Conservation (phyloP, 2,329 filamentous ascomycete genomes). For the Colletotrichum zoysiae region DNA sequence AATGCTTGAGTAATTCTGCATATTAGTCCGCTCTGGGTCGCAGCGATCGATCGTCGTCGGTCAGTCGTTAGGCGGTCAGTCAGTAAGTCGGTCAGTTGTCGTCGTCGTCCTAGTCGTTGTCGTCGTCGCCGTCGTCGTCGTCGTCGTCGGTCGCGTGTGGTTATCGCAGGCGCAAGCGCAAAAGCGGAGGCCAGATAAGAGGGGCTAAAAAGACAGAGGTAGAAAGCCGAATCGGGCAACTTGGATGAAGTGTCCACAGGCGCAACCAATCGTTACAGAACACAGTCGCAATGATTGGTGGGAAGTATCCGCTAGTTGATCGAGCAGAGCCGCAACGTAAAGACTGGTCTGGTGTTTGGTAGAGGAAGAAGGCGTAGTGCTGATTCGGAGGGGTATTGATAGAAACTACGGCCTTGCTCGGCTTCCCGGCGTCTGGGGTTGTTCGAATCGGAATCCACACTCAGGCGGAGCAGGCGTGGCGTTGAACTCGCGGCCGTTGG, state of each 20-base stretch:
- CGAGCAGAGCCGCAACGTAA: background rate
- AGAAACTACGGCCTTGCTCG: constrained; percentile 7
- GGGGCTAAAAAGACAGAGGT: background rate
- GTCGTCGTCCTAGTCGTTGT: background rate
- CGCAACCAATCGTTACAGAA: background rate
- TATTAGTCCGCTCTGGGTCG: constrained; percentile 46
- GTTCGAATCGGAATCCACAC: constrained; percentile 25
- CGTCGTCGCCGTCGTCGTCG: background rate
- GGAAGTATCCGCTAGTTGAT: background rate
- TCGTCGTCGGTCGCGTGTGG: constrained; percentile 9
- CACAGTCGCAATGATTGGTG: background rate
- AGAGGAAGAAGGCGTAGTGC: background rate
- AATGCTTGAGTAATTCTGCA: constrained; percentile 69
- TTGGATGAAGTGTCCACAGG: constrained; percentile 28
- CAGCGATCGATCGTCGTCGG: constrained; percentile 19
- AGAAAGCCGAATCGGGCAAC: constrained; percentile 26
- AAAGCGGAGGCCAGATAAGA: constrained; percentile 32
- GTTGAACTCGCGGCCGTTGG: constrained; percentile 14
- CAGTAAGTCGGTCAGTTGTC: background rate
- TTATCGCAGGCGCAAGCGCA: constrained; percentile 21
- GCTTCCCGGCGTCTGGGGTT: constrained; percentile 20
- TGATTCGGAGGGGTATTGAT: background rate
- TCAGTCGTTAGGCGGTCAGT: background rate
- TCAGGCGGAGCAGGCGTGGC: background rate
- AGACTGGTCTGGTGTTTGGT: background rate